Evolutionary conservation across 306 rosid species (phyloP).

Genomic region (Betula pendula): DNA sequence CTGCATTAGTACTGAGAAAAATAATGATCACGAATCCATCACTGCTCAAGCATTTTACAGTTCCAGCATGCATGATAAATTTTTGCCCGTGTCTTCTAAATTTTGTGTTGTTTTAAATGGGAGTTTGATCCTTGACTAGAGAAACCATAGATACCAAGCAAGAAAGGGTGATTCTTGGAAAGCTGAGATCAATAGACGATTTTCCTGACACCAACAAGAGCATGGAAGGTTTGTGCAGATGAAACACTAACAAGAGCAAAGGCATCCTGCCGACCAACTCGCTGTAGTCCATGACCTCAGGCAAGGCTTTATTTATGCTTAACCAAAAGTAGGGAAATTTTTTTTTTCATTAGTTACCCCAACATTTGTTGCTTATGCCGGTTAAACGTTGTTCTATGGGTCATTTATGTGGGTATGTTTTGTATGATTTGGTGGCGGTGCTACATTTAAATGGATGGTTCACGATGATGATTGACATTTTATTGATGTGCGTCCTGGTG

Average conservation of each 20-base stretch:
- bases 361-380: not conserved
- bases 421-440: not conserved
- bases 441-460: not conserved
- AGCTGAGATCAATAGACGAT: slow-evolving; percentile 58
- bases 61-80: slow-evolving; percentile 7
- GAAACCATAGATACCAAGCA: slow-evolving; percentile 61
- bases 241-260: not conserved
- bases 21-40: not conserved
- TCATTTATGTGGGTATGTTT: not conserved
- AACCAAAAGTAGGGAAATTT: not conserved
- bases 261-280: not conserved
- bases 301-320: not conserved
- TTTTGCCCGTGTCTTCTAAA: slow-evolving; percentile 1
- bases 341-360: not conserved
- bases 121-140: slow-evolving; percentile 38
- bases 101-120: slow-evolving; percentile 24
- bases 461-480: not conserved
- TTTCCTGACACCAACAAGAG: slow-evolving; percentile 41
- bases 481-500: not conserved
- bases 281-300: not conserved
- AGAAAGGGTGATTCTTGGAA: slow-evolving; percentile 67
- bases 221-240: not conserved
- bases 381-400: not conserved
- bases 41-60: not conserved
- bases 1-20: not conserved